Evolutionary conservation across 2,329 filamentous ascomycete genomes (phyloP).

Genomic region (Neobulgaria alba): DNA sequence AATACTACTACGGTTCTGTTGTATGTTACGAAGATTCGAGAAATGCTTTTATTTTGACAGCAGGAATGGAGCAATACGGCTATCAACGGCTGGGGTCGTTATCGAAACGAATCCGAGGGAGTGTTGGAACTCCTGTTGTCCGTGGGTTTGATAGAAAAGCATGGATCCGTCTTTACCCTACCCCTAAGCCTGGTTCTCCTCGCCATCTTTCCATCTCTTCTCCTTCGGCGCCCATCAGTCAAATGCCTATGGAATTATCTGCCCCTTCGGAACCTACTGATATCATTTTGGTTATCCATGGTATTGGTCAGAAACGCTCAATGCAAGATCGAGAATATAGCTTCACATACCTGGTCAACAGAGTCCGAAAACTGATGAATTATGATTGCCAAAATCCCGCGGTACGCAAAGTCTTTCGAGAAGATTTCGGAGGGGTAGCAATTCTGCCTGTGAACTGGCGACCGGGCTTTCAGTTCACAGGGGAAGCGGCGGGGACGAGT

Average conservation of each 20-base stretch:
- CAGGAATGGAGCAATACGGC: constrained; percentile 73
- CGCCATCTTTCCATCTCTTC: constrained; percentile 13
- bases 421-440: constrained; percentile 84
- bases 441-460: constrained; percentile 92
- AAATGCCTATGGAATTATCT: constrained; percentile 12
- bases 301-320: constrained; percentile 92
- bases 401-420: constrained; percentile 67
- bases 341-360: constrained; percentile 93
- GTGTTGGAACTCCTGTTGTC: constrained; percentile 79
- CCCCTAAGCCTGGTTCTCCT: constrained; percentile 25
- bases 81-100: constrained; percentile 78
- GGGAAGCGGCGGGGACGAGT: too few relatives aligned
- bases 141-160: constrained; percentile 73
- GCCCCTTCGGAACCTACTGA: constrained; percentile 65
- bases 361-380: constrained; percentile 78
- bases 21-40: constrained; percentile 76
- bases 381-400: constrained; percentile 67
- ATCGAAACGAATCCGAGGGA: constrained; percentile 70
- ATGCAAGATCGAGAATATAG: constrained; percentile 93
- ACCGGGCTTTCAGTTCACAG: constrained; percentile 77
- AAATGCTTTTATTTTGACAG: constrained; percentile 78
- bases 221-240: constrained; percentile 3
- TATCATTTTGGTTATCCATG: constrained; percentile 83
- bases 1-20: constrained; percentile 70
- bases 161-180: constrained; percentile 64